Evolutionary conservation across 2,329 filamentous ascomycete species (phyloP), one percentile per base, ranked within the genome.

Genomic region (Aspergillus clavatus): DNA sequence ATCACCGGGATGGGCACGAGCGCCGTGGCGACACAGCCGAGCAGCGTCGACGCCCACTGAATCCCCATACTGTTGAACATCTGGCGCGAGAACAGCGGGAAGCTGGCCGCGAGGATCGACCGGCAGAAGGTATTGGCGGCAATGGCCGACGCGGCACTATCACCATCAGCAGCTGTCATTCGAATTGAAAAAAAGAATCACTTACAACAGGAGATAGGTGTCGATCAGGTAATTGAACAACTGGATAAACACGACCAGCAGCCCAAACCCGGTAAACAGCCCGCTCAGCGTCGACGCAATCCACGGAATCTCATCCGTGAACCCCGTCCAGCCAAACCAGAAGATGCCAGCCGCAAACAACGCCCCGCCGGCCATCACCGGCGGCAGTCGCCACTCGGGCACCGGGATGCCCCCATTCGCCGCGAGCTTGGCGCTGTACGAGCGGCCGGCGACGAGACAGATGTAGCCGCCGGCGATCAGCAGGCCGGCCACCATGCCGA

Each of bases 401-500:
- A 80, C 63, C 0, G 77, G 75, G 3, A 79, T 64, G 47, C 74
- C 73, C 52, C 81, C 80, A 69, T 89, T 88, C 44, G 79, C 81
- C 1, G 73, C 72, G 8, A 88, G 74, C 69, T 87, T 87, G 57
- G 77, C 76, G 58, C 80, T 77, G 67, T 90, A 91, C 61, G 75
- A 22, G 74, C n/a, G 81, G 80, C 64, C 87, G 79, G 58, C 78
- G 76, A 79, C 57, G 41, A 86, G 70, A 16, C 7, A 5, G 52
- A 90, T 82, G 38, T 76, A 74, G 7, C 73, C 48, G 39, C 84
- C 86, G 0, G 84, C 86, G 43, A 87, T 67, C 12, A 91, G 50
- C 61, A 89, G 79, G 38, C 88, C 88, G 7, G 75, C 58, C 41
- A 93, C 80, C 83, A 95, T 87, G 43, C 89, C 89, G 57, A 95